These are phyloP conservation scores for Rubia peregrina DNA, from an alignment of 305 asterid genomes.

Conservation along the genomic window DNA sequence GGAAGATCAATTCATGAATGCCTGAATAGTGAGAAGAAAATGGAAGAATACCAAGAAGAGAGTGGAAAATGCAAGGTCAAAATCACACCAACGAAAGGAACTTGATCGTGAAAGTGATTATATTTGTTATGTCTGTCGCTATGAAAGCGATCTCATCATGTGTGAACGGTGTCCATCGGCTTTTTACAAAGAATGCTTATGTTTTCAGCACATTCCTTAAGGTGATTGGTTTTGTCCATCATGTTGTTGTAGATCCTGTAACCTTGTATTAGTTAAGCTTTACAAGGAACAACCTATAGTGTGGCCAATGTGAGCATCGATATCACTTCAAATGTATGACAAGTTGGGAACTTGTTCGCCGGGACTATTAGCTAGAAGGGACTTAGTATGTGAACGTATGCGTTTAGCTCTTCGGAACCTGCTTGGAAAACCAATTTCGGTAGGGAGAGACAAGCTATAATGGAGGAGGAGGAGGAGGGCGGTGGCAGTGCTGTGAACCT, in stretches of 20 bases:
- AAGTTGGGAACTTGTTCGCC: conserved; percentile 19
- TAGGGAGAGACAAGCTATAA: conserved; percentile 47
- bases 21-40: conserved; percentile 30
- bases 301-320: conserved; percentile 37
- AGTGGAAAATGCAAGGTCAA: conserved; percentile 9
- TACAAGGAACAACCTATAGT: conserved; percentile 29
- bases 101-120: conserved; percentile 34
- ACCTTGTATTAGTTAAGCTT: conserved; percentile 23
- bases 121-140: conserved; percentile 74
- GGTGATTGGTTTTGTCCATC: conserved; percentile 94
- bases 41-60: conserved; percentile 23
- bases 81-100: neutral
- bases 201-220: conserved; percentile 66
- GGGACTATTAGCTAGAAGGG: conserved; percentile 27
- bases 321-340: conserved; percentile 36
- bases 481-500: no score
- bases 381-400: conserved; percentile 54
- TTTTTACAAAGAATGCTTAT: conserved; percentile 22
- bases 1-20: conserved; percentile 70
- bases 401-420: conserved; percentile 39
- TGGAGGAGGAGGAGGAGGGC: conserved; percentile 27
- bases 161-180: conserved; percentile 91
- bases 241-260: conserved; percentile 79
- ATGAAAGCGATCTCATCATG: conserved; percentile 68
- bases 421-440: conserved; percentile 53